phyloP scores from a whole-genome alignment of 2,329 filamentous ascomycete species.

The Karstenula rhodostoma region DNA sequence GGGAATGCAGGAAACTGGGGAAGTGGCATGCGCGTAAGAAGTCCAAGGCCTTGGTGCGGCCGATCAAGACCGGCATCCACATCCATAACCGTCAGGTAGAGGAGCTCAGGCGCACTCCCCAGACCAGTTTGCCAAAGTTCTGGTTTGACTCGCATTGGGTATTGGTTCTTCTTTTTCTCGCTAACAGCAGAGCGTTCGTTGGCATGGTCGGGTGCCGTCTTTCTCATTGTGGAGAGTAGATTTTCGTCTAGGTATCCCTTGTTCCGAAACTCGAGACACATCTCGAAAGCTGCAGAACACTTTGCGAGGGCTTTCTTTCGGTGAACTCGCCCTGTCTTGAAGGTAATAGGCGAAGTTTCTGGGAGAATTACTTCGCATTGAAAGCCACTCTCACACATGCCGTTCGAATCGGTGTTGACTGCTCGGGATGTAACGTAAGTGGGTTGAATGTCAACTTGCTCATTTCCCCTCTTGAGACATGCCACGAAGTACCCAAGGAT shows the following conservation, averaged over 20 bases:
- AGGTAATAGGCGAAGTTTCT: constrained; percentile 73
- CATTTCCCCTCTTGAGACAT: constrained; percentile 65
- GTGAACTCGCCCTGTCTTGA: constrained; percentile 69
- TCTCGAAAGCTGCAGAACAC: constrained; percentile 86
- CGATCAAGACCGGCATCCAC: constrained; percentile 68
- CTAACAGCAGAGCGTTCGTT: constrained; percentile 86
- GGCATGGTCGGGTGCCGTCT: constrained; percentile 79
- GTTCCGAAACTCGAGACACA: constrained; percentile 74
- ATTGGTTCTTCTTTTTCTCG: constrained; percentile 75
- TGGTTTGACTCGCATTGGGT: constrained; percentile 82
- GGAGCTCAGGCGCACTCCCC: constrained; percentile 55
- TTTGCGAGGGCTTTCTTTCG: constrained; percentile 80
- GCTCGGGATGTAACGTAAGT: constrained; percentile 65
- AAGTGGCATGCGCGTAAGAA: constrained; percentile 74
- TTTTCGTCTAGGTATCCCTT: constrained; percentile 74
- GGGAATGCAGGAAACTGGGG: constrained; percentile 73
- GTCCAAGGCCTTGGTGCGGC: constrained; percentile 68
- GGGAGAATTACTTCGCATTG: constrained; percentile 83
- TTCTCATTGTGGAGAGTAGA: constrained; percentile 76
- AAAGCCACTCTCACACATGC: constrained; percentile 27
- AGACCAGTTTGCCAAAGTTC: constrained; percentile 68
- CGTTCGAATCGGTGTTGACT: constrained; percentile 16
- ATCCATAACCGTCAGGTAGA: constrained; percentile 70
- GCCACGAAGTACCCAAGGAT: constrained; percentile 78
- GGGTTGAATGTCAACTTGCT: constrained; percentile 57